These are phyloP conservation scores for Sophora flavescens DNA, from an alignment of 306 rosid species.

Conservation along the genomic window DNA sequence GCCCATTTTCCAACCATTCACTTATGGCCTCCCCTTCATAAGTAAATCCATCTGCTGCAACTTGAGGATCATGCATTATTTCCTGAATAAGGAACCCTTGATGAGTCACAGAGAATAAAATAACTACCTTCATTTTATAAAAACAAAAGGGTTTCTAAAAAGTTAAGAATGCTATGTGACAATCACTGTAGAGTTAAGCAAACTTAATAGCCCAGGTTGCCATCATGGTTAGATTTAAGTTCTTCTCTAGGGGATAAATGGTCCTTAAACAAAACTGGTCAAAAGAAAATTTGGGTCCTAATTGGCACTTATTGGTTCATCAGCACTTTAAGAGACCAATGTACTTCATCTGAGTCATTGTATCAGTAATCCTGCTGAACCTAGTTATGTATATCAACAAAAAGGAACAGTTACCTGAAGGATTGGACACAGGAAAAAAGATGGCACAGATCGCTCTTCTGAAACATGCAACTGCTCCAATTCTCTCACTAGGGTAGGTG, in stretches of 20 bases:
- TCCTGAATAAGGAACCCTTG: slow-evolving; percentile 63
- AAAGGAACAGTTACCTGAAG: slow-evolving; percentile 63
- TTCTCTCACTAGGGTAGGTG: slow-evolving; percentile 76
- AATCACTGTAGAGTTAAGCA: background rate
- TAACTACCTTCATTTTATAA: background rate
- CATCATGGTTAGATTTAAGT: background rate
- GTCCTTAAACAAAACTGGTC: background rate
- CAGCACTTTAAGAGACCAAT: slow-evolving; percentile 2
- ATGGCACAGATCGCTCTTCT: slow-evolving; percentile 71
- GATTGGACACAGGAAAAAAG: slow-evolving; percentile 85
- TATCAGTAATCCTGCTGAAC: background rate
- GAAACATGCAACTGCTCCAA: slow-evolving; percentile 65
- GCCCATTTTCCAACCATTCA: slow-evolving; percentile 72
- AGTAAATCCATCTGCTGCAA: slow-evolving; percentile 87
- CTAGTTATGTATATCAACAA: background rate
- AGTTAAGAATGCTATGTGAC: slow-evolving; percentile 7
- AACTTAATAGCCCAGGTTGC: background rate
- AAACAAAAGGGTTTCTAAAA: background rate
- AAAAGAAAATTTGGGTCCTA: background rate
- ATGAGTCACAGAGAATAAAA: slow-evolving; percentile 27
- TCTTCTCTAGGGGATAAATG: background rate
- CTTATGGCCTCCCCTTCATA: slow-evolving; percentile 82
- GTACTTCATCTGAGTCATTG: slow-evolving; percentile 2
- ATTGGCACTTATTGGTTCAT: slow-evolving; percentile 13
- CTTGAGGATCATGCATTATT: slow-evolving; percentile 82